phyloP scores from a whole-genome alignment of 768 basidiomycete genomes.

The Xerocomellus dryophilus region DNA sequence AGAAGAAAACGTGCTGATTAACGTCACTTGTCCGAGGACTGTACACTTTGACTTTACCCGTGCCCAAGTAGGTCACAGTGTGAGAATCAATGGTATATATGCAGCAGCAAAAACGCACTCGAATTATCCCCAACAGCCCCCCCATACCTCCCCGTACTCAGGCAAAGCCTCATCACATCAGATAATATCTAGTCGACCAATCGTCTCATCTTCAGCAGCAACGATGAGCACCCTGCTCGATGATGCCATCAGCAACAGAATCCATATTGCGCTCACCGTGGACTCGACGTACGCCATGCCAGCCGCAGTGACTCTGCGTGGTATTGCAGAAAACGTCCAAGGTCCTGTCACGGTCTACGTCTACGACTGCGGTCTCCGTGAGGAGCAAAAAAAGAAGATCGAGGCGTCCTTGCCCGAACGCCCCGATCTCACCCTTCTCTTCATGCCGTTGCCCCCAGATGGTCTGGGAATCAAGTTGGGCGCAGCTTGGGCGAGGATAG shows the following conservation, averaged over 20 bases:
- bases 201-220: background rate
- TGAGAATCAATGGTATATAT: too few species aligned
- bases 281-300: conserved; percentile 44
- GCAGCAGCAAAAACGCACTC: background rate
- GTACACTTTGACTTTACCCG: too few species aligned
- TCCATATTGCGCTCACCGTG: conserved; percentile 43
- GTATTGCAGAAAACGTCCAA: conserved; percentile 33
- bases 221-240: background rate
- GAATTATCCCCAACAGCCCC: background rate
- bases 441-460: conserved; percentile 34
- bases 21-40: too few species aligned
- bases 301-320: conserved; percentile 44
- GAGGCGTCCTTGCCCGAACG: conserved; percentile 20
- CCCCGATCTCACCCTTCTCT: conserved; percentile 36
- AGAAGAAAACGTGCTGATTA: too few species aligned
- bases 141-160: background rate
- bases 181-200: too few species aligned
- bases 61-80: too few species aligned
- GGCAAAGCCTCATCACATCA: background rate
- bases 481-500: conserved; percentile 45
- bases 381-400: conserved; percentile 32
- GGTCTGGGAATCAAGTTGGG: conserved; percentile 27
- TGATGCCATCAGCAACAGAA: conserved; percentile 35
- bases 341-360: conserved; percentile 45
- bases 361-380: conserved; percentile 41